These are phyloP conservation scores for Entamoeba dispar DNA, from an alignment of 208 protist species.

Conservation along the genomic window DNA sequence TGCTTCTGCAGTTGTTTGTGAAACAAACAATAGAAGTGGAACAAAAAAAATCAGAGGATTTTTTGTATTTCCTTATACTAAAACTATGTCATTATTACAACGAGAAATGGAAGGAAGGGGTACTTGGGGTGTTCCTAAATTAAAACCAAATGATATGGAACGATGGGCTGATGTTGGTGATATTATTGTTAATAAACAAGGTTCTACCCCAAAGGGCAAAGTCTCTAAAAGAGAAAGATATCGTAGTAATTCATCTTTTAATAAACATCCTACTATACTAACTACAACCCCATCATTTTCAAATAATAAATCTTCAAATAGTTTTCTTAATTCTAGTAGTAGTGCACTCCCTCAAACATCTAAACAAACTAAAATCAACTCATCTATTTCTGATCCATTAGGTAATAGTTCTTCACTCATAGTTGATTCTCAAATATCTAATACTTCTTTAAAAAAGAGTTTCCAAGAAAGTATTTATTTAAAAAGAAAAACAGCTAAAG, in stretches of 20 bases:
- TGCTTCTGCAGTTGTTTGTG: neutral
- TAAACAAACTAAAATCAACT: neutral
- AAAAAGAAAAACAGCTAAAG: neutral
- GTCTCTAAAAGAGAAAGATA: neutral
- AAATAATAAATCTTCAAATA: too few relatives aligned
- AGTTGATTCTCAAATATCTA: neutral
- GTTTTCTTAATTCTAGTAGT: neutral
- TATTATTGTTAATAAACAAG: neutral
- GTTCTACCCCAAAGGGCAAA: neutral
- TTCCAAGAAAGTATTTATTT: neutral
- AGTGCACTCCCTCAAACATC: neutral
- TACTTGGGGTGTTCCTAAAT: neutral
- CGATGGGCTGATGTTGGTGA: neutral
- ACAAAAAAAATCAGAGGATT: neutral
- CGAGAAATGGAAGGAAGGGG: neutral
- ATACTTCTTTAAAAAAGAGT: neutral
- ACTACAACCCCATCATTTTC: too few relatives aligned
- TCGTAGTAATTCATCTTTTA: neutral
- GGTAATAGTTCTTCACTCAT: neutral
- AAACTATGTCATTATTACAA: neutral
- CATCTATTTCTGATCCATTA: neutral
- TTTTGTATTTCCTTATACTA: neutral
- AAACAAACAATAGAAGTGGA: neutral
- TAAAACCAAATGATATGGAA: neutral
- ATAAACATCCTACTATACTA: neutral